Evolutionary conservation across 768 basidiomycete genomes (phyloP).

Genomic region (Tephrocybe sp.): DNA sequence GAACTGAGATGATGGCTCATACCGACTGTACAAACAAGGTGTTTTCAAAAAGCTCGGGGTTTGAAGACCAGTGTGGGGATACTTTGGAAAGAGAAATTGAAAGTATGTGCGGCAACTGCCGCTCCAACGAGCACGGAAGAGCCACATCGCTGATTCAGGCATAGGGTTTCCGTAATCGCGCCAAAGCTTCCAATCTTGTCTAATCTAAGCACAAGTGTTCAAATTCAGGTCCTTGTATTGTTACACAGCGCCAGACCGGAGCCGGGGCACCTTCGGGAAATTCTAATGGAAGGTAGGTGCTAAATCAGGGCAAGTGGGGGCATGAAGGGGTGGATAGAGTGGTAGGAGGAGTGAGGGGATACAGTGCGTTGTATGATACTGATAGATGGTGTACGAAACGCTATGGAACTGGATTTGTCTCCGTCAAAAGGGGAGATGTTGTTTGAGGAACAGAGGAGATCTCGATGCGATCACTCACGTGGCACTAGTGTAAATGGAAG

Average conservation of each 20-base stretch:
- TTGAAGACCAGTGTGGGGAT: constrained; percentile 1
- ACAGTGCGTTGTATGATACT: too few relatives aligned
- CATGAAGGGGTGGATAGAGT: not conserved
- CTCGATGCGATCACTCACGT: constrained; percentile 23
- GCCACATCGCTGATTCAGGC: constrained; percentile 14
- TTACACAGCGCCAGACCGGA: constrained; percentile 8
- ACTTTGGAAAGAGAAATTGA: constrained; percentile 6
- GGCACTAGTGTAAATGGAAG: constrained; percentile 21
- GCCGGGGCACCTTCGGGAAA: constrained; percentile 18
- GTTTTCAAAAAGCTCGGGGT: not conserved
- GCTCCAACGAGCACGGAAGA: constrained; percentile 22
- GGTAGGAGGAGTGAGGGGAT: too few relatives aligned
- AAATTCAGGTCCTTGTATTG: constrained; percentile 16
- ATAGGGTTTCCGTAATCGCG: constrained; percentile 14
- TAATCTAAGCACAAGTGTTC: constrained; percentile 11
- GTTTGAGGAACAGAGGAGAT: constrained; percentile 4
- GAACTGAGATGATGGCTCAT: constrained; percentile 8
- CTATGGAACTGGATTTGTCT: too few relatives aligned
- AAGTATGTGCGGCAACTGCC: constrained; percentile 15
- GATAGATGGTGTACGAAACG: too few relatives aligned
- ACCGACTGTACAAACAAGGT: not conserved
- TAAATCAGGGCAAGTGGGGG: constrained; percentile 7
- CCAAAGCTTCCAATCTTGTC: constrained; percentile 9
- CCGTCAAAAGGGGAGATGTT: constrained; percentile 7
- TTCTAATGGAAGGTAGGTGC: constrained; percentile 16